These are phyloP conservation scores for Lactarius hengduanensis DNA, from an alignment of 768 basidiomycete genomes.

Conservation along the genomic window DNA sequence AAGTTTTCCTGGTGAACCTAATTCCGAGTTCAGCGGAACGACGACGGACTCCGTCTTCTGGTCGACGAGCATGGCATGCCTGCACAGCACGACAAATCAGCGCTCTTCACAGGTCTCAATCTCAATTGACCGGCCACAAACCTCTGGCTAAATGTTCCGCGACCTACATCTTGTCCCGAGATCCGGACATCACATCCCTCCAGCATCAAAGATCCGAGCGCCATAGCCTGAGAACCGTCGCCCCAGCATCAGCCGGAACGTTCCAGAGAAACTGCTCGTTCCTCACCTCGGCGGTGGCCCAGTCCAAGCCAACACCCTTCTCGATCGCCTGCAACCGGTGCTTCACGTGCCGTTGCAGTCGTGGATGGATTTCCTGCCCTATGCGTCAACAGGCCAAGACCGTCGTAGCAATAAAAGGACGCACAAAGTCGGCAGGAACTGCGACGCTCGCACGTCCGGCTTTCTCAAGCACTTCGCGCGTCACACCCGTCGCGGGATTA, in stretches of 20 bases:
- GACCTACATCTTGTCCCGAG: constrained; percentile 89
- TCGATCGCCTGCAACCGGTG: constrained; percentile 69
- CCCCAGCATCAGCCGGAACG: neutral
- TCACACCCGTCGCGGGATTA: constrained; percentile 69
- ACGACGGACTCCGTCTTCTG: constrained; percentile 77
- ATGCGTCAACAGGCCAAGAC: neutral
- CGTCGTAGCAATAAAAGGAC: constrained; percentile 32
- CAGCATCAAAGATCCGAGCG: constrained; percentile 82
- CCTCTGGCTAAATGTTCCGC: constrained; percentile 88
- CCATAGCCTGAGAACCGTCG: constrained; percentile 59
- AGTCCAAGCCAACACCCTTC: constrained; percentile 72
- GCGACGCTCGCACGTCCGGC: constrained; percentile 71
- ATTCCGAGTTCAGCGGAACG: constrained; percentile 76
- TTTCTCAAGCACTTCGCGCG: constrained; percentile 46
- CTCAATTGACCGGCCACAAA: constrained; percentile 29
- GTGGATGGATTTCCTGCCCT: constrained; percentile 70
- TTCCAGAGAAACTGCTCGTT: neutral
- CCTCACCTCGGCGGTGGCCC: constrained; percentile 83
- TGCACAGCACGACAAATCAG: constrained; percentile 26
- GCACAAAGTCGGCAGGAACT: constrained; percentile 59
- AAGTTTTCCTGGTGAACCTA: constrained; percentile 57
- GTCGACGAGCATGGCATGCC: constrained; percentile 90
- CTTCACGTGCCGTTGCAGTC: constrained; percentile 78
- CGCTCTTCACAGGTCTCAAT: neutral
- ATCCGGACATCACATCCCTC: constrained; percentile 84